Conservation (phyloP, 768 basidiomycete species). For the Amanita subjunquillea region DNA sequence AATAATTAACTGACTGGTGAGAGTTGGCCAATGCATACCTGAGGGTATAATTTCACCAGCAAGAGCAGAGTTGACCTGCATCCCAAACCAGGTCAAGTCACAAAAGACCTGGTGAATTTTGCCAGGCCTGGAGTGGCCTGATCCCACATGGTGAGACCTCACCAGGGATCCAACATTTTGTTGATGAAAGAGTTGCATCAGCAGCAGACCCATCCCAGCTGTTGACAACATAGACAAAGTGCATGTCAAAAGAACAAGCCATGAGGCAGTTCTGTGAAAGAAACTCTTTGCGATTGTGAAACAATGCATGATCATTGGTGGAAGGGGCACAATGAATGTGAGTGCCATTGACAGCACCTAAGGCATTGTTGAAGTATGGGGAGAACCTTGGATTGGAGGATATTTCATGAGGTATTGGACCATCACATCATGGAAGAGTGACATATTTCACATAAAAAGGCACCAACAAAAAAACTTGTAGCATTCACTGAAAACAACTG, state of each 20-base stretch:
- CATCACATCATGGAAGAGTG: neutral
- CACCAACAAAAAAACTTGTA: neutral
- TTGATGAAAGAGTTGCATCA: conserved; percentile 25
- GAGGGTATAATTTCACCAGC: too few species aligned
- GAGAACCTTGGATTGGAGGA: conserved; percentile 17
- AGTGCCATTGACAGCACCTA: conserved; percentile 24
- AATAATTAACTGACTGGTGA: too few species aligned
- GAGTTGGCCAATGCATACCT: too few species aligned
- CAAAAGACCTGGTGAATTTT: too few species aligned
- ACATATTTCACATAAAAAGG: neutral
- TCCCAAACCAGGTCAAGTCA: too few species aligned
- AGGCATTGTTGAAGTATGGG: too few species aligned
- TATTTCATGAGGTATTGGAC: conserved; percentile 15
- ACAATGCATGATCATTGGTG: conserved; percentile 4
- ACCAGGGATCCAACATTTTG: too few species aligned
- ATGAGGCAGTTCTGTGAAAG: conserved; percentile 29
- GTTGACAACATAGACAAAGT: conserved; percentile 25
- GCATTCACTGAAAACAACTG: neutral
- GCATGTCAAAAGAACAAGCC: conserved; percentile 20
- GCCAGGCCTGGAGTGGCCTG: too few species aligned
- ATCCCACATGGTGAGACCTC: too few species aligned
- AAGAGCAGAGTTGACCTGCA: too few species aligned
- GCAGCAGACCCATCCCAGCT: conserved; percentile 31
- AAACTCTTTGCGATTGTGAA: neutral
- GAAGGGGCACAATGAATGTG: conserved; percentile 15